Evolutionary conservation across 495 filamentous ascomycete species (phyloP).

Genomic region (Xylaria cubensis): DNA sequence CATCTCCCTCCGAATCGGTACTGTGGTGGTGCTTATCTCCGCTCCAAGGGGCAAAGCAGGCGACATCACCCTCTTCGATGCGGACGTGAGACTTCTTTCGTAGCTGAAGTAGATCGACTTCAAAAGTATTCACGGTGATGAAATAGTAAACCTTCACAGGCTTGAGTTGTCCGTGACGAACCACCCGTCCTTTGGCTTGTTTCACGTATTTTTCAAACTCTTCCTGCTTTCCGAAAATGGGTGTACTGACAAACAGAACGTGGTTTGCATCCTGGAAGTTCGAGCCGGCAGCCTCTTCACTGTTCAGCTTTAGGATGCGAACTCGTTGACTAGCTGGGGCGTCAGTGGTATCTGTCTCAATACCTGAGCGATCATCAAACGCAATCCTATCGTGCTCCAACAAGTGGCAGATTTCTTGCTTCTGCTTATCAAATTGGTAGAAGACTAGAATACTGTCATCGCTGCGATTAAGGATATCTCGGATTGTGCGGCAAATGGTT

Average conservation of each 20-base stretch:
- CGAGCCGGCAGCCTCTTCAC: slow-evolving; percentile 69
- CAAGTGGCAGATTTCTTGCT: slow-evolving; percentile 33
- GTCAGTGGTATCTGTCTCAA: slow-evolving; percentile 1
- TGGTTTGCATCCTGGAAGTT: slow-evolving; percentile 81
- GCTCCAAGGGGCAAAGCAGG: slow-evolving; percentile 4
- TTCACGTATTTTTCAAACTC: slow-evolving; percentile 66
- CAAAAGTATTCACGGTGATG: slow-evolving; percentile 67
- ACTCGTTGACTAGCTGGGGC: slow-evolving; percentile 45
- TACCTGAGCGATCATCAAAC: slow-evolving; percentile 26
- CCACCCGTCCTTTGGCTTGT: slow-evolving; percentile 74
- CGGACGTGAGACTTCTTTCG: slow-evolving; percentile 24
- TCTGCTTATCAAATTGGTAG: slow-evolving; percentile 36
- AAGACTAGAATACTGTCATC: slow-evolving; percentile 46
- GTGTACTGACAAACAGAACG: slow-evolving; percentile 74
- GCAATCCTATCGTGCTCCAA: slow-evolving; percentile 29
- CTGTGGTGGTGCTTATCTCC: neutral
- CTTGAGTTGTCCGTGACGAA: slow-evolving; percentile 72
- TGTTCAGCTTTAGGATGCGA: slow-evolving; percentile 69
- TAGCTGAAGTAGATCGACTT: slow-evolving; percentile 66
- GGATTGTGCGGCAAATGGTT: slow-evolving; percentile 35
- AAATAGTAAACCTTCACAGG: slow-evolving; percentile 75
- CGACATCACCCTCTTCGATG: neutral
- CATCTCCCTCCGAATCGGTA: slow-evolving; percentile 1
- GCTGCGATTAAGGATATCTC: slow-evolving; percentile 19
- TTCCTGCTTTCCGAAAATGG: slow-evolving; percentile 57